Evolutionary conservation across 176 grass and related monocot genomes (phyloP).

Genomic region (Aegilops sharonensis): DNA sequence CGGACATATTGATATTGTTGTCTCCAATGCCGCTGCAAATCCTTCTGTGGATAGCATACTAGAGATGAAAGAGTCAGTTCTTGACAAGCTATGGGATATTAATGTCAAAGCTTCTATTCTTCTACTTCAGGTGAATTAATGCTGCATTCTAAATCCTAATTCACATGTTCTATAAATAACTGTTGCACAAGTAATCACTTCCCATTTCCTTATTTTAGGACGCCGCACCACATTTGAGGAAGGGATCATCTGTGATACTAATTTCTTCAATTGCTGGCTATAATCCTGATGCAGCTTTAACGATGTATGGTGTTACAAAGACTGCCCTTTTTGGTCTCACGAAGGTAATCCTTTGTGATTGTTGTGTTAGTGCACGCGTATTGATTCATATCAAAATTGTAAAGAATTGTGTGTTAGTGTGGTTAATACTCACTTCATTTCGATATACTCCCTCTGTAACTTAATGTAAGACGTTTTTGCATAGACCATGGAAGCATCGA

Average conservation of each 20-base stretch:
- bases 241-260: slow-evolving; percentile 88
- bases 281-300: slow-evolving; percentile 57
- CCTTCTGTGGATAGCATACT: slow-evolving; percentile 70
- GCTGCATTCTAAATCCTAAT: slow-evolving; percentile 9
- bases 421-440: not conserved
- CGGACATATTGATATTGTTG: slow-evolving; percentile 88
- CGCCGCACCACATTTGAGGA: slow-evolving; percentile 57
- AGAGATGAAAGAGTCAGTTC: slow-evolving; percentile 68
- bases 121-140: slow-evolving; percentile 61
- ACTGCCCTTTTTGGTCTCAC: slow-evolving; percentile 93
- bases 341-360: slow-evolving; percentile 51
- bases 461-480: no score
- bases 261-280: slow-evolving; percentile 89
- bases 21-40: slow-evolving; percentile 94
- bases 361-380: not conserved
- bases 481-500: not conserved
- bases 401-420: not conserved
- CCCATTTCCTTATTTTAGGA: slow-evolving; percentile 43
- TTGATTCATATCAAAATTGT: not conserved
- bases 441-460: no score
- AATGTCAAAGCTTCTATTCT: slow-evolving; percentile 93
- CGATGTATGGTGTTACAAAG: slow-evolving; percentile 98
- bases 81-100: slow-evolving; percentile 97
- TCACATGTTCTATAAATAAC: slow-evolving; percentile 2
- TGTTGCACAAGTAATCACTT: not conserved